phyloP scores from a whole-genome alignment of 352 stramenopile genomes.

The Saprolegnia parasitica region DNA sequence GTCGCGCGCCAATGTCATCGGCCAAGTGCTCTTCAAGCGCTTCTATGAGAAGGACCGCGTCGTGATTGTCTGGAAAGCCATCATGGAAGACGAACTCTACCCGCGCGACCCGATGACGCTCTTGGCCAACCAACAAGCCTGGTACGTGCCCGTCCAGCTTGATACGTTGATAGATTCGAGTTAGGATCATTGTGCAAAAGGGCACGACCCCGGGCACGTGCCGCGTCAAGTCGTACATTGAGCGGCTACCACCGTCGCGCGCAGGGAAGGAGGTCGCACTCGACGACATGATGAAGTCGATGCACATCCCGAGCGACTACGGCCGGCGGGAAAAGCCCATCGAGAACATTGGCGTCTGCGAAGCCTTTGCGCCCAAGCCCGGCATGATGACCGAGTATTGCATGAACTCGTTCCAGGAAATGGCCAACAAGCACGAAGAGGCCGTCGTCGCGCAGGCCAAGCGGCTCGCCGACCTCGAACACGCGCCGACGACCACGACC shows the following conservation, averaged over 20 bases:
- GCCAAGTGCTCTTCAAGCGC: constrained; percentile 15
- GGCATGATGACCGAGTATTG: constrained; percentile 27
- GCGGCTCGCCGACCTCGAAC: background rate
- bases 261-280: constrained; percentile 19
- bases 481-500: background rate
- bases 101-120: constrained; percentile 10
- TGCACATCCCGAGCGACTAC: constrained; percentile 22
- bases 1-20: constrained; percentile 18
- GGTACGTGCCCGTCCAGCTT: background rate
- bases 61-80: constrained; percentile 28
- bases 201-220: constrained; percentile 2
- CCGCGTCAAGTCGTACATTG: constrained; percentile 25
- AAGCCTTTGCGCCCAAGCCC: constrained; percentile 10
- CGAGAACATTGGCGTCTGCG: constrained; percentile 3
- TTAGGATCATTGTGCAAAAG: constrained; percentile 27
- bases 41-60: constrained; percentile 10
- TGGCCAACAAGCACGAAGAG: constrained; percentile 20
- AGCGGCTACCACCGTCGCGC: constrained; percentile 22
- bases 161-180: background rate
- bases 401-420: constrained; percentile 25
- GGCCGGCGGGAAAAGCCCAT: background rate
- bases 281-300: constrained; percentile 29
- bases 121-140: constrained; percentile 25
- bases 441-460: constrained; percentile 12
- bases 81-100: constrained; percentile 27